phyloP scores from a whole-genome alignment of 495 filamentous ascomycete species.

The Hypoxylon crocopeplum region DNA sequence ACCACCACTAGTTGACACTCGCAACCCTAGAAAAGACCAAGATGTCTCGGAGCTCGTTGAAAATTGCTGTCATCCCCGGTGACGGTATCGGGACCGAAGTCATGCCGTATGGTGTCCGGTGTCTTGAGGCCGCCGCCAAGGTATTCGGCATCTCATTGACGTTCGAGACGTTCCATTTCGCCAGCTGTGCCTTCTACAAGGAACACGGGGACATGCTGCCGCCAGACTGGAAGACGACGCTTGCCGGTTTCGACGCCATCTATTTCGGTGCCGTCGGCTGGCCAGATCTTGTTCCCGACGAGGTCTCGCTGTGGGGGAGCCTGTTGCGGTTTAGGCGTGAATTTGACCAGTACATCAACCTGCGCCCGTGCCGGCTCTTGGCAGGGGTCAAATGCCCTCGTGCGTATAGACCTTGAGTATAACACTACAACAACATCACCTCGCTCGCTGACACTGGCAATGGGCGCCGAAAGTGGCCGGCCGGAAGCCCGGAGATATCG shows the following conservation, averaged over 20 bases:
- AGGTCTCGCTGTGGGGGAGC: conserved; percentile 55
- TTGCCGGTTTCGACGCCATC: conserved; percentile 41
- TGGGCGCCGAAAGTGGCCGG: conserved; percentile 49
- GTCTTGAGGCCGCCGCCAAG: conserved; percentile 35
- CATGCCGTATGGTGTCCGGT: conserved; percentile 39
- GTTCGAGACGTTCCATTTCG: conserved; percentile 42
- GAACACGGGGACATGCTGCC: conserved; percentile 44
- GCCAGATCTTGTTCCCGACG: conserved; percentile 39
- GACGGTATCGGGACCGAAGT: conserved; percentile 46
- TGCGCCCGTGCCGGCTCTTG: conserved; percentile 83
- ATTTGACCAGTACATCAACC: conserved; percentile 82
- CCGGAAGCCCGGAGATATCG: conserved; percentile 69
- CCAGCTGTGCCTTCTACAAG: conserved; percentile 39
- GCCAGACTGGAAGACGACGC: conserved; percentile 37
- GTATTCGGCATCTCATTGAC: conserved; percentile 33
- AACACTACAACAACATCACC: too few relatives aligned
- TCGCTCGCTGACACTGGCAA: too few relatives aligned
- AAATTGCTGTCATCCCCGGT: conserved; percentile 44
- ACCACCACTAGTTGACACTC: not conserved
- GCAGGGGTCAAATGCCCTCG: conserved; percentile 67
- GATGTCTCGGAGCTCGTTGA: conserved; percentile 30
- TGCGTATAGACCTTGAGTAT: conserved; percentile 48
- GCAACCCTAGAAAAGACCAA: not conserved
- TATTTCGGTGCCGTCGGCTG: conserved; percentile 46
- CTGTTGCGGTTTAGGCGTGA: conserved; percentile 81